Evolutionary conservation across 352 stramenopile genomes (phyloP), one percentile per base, ranked within the genome.

Genomic region (Peronospora belbahrii): DNA sequence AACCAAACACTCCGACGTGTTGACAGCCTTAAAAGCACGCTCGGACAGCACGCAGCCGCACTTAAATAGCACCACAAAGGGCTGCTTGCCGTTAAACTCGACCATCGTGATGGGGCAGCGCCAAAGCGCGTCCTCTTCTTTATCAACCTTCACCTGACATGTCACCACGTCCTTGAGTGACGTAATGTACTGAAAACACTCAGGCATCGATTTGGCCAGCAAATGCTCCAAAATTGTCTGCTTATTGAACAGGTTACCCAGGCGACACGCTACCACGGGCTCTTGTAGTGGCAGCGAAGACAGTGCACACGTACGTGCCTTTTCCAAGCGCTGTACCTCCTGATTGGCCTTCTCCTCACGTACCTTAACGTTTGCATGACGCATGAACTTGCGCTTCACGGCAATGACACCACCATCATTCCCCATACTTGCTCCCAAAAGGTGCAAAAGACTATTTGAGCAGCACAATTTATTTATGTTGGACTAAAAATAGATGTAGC

Each of bases 301-400:
- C 51, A 96, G 42, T 22, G 83, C 83, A 43, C 87, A 97, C n/a
- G 69, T 84, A 27, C 70, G 49, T 24, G 64, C 74, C 25, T 68
- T 66, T 62, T 93, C 75, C 30, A 65, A 39, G 11, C 80, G 77
- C 17, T 73, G 55, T 19, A 62, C 48, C 17, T 89, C 65, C 36
- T 75, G 56, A 48, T 94, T 71, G 30, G 60, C 56, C 38, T 88
- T 78, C 59, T 94, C 82, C 14, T 65, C 48, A 31, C 70, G 71
- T 17, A 73, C 57, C 50, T 91, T 89, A 14, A 72, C 57, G 53
- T 94, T 86, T 30, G 69, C 81, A 52, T 92, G 82, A 48, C 85
- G 81, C 83, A 96, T 93, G 67, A 94, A 97, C 74, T 94, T 93
- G 74, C 88, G 82, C 77, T 96, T 92, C 39, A 94, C 86, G n/a